phyloP scores from a whole-genome alignment of 768 basidiomycete species.

The Kwoniella shandongensis region DNA sequence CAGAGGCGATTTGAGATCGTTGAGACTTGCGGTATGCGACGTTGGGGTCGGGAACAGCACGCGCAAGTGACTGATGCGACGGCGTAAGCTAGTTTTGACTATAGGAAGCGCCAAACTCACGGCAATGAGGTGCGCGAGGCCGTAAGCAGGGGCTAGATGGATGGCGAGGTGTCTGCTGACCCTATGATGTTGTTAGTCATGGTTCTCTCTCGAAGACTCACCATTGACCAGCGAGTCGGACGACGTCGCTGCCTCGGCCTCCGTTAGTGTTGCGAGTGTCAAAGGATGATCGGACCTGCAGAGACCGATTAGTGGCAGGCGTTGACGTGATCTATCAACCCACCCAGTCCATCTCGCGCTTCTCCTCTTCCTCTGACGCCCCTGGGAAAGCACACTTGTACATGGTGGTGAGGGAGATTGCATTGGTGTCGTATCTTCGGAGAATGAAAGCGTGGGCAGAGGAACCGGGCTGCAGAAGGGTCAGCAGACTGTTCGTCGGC shows the following conservation, averaged over 20 bases:
- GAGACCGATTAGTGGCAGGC: constrained; percentile 6
- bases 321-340: neutral
- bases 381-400: constrained; percentile 90
- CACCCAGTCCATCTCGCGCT: constrained; percentile 73
- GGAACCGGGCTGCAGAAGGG: constrained; percentile 57
- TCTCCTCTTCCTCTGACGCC: constrained; percentile 73
- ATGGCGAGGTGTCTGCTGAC: constrained; percentile 60
- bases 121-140: constrained; percentile 57
- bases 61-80: constrained; percentile 59
- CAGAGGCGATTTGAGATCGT: constrained; percentile 50
- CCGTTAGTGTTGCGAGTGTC: constrained; percentile 75
- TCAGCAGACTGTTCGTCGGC: constrained; percentile 26
- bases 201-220: constrained; percentile 8
- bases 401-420: constrained; percentile 91
- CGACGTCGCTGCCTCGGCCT: constrained; percentile 63
- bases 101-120: constrained; percentile 30
- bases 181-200: constrained; percentile 31
- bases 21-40: constrained; percentile 73
- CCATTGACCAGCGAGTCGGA: constrained; percentile 89
- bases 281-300: constrained; percentile 65
- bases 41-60: constrained; percentile 73
- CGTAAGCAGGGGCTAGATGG: constrained; percentile 68
- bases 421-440: constrained; percentile 87
- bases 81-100: neutral
- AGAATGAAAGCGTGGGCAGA: constrained; percentile 86